Percentiles rank a stretch among this genome's conserved stretches.
These are phyloP conservation scores for Balamuthia mandrillaris DNA, from an alignment of 208 protist species.

Conservation along the genomic window DNA sequence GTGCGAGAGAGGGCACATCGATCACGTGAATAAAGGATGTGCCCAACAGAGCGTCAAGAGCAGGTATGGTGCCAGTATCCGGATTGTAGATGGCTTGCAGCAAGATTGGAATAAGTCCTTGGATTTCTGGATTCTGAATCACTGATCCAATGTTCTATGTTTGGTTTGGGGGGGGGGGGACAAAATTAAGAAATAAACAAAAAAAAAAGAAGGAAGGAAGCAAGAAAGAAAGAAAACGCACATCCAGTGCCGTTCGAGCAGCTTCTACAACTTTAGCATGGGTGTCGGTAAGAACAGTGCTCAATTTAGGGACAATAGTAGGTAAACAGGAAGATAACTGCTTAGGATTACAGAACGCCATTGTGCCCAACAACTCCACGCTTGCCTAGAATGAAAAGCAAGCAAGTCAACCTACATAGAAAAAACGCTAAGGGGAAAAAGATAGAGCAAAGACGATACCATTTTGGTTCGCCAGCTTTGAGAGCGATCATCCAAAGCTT, in stretches of 20 bases:
- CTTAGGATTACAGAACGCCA: slow-evolving; percentile 77
- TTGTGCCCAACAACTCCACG: slow-evolving; percentile 75
- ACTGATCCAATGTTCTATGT: slow-evolving; percentile 70
- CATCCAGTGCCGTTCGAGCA: neutral
- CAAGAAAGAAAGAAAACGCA: too few species aligned
- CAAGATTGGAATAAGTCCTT: slow-evolving; percentile 47
- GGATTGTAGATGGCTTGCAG: slow-evolving; percentile 67
- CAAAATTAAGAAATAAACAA: too few species aligned
- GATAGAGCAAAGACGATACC: slow-evolving; percentile 37
- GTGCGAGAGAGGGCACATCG: slow-evolving; percentile 77
- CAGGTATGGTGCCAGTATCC: slow-evolving; percentile 47
- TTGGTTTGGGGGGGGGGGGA: too few species aligned
- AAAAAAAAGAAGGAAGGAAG: too few species aligned
- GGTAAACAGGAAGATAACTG: slow-evolving; percentile 66
- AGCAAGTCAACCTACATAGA: neutral
- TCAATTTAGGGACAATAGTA: slow-evolving; percentile 69
- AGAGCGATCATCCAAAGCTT: slow-evolving; percentile 59
- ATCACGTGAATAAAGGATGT: slow-evolving; percentile 80
- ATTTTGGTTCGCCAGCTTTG: slow-evolving; percentile 79
- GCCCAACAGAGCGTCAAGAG: slow-evolving; percentile 66
- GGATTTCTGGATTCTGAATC: slow-evolving; percentile 81
- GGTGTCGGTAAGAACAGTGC: slow-evolving; percentile 61
- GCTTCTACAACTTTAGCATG: slow-evolving; percentile 53
- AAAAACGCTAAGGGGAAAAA: neutral
- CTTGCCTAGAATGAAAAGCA: neutral